A percentile compares a stretch with the other conserved stretches of the same genome.
phyloP scores from a whole-genome alignment of 768 basidiomycete species.

The Gloeostereum incarnatum region DNA sequence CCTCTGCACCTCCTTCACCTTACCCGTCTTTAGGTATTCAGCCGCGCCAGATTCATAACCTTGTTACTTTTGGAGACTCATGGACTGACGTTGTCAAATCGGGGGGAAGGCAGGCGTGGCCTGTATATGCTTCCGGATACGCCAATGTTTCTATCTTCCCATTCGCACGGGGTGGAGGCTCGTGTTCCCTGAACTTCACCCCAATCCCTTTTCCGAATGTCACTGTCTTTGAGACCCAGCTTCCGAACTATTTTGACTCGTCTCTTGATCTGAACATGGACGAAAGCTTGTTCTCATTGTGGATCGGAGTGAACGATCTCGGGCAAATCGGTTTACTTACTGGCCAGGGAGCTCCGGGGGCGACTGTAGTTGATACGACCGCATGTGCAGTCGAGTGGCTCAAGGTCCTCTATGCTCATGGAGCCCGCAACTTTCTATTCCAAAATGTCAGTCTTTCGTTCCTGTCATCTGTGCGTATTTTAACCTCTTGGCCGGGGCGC shows the following conservation, averaged over 20 bases:
- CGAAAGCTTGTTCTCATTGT: constrained; percentile 53
- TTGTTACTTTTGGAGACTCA: constrained; percentile 41
- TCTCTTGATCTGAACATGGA: constrained; percentile 26
- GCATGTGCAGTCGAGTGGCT: constrained; percentile 33
- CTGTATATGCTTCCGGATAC: constrained; percentile 31
- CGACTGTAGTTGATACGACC: constrained; percentile 32
- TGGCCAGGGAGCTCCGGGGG: constrained; percentile 9
- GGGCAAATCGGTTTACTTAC: constrained; percentile 6
- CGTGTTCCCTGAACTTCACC: constrained; percentile 57
- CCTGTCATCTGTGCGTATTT: neutral
- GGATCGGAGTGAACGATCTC: constrained; percentile 59
- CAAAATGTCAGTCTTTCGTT: constrained; percentile 30
- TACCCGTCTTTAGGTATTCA: too few species aligned
- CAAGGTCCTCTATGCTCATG: constrained; percentile 27
- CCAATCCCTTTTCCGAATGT: constrained; percentile 48
- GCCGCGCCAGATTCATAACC: constrained; percentile 27
- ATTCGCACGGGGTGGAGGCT: constrained; percentile 53
- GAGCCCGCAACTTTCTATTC: constrained; percentile 40
- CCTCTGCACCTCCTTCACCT: too few species aligned
- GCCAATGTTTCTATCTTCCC: constrained; percentile 34
- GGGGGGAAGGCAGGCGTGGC: constrained; percentile 28
- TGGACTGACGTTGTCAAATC: constrained; percentile 30
- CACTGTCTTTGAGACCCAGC: constrained; percentile 46
- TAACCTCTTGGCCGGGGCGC: neutral
- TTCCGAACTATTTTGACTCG: constrained; percentile 45